Base-by-base conservation (phyloP, 2,329 filamentous ascomycete genomes). In the Domatiomyces catenatus region DNA sequence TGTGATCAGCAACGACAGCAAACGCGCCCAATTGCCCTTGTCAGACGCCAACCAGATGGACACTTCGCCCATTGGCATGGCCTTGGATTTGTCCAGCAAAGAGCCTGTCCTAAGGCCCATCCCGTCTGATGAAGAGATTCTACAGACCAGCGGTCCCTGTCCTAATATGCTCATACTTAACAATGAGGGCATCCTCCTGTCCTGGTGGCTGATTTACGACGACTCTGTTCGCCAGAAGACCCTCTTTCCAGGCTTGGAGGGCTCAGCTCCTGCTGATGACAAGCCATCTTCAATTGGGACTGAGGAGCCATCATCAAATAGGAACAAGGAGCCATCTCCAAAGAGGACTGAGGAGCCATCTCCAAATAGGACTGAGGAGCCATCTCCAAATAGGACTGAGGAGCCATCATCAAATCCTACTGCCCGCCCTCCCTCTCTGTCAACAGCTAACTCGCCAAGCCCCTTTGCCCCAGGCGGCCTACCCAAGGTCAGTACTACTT, bases 131-230 rank as follows among this genome's bases (percentile, higher is more conserved):
- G 80, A 78, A 55, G 83, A 94, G 61, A 79, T 93, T 46, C 76
- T 84, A 28, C 77, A 89, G 60, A 93, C 88, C 3, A 75, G 82
- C 0, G 81, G 79, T 1, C 90, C 92, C 10, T 68, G 96, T 7
- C 92, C 92, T 5, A 86, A 82, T 8, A 73, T 94, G 43, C 83
- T 92, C 74, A 75, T 87, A 26, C 71, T 98, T 15, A 96, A 93
- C 53, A 83, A 94, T 57, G 86, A 95, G 61, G 92, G 92, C 56
- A 70, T 94, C 8, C 71, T 98, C 15, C 80, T 79, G 45, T 76
- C 81, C 10, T 98, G 90, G 88, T 95, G 90, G 86, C 69, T 96
- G 44, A 77, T 96, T 18, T 95, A 95, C 67, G 79, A 84, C 36
- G 87, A 93, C 43, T 88, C 90, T 1, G 81, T 98, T 54, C 79